Conservation (phyloP, 257 asterid genomes). For the Knoxia roxburghii region DNA sequence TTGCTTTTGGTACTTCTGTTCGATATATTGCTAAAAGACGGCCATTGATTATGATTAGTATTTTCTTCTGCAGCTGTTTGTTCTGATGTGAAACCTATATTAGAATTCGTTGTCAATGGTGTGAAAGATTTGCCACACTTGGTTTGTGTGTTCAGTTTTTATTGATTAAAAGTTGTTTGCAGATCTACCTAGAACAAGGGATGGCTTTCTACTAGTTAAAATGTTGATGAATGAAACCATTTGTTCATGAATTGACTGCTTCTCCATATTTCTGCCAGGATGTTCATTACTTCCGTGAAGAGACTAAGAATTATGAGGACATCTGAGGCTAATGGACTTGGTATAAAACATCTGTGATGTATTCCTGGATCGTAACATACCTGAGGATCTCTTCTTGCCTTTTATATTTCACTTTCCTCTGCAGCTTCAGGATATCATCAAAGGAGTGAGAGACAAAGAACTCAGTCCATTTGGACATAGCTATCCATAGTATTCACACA, state of each 20-base stretch:
- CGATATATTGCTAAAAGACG: neutral
- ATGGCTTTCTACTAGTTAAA: slow-evolving; percentile 3
- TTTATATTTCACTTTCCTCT: slow-evolving; percentile 7
- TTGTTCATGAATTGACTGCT: slow-evolving; percentile 11
- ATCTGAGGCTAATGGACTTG: slow-evolving; percentile 68
- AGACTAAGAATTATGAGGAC: slow-evolving; percentile 75
- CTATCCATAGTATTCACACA: slow-evolving; percentile 3
- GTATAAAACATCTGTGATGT: slow-evolving; percentile 23
- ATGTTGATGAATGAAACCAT: no score
- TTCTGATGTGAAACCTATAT: neutral
- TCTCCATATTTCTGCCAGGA: slow-evolving; percentile 39
- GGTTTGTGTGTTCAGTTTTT: no score
- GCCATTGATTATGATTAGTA: neutral
- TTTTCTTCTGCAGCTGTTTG: neutral
- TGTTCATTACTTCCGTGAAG: slow-evolving; percentile 68
- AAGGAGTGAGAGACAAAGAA: slow-evolving; percentile 28
- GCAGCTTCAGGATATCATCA: slow-evolving; percentile 50
- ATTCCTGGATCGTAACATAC: neutral
- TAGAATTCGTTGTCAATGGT: no score
- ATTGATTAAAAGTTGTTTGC: neutral
- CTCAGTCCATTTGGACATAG: slow-evolving; percentile 26
- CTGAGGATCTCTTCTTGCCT: neutral
- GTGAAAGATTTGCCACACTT: no score
- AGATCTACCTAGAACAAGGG: neutral
- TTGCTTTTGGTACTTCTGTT: neutral